phyloP scores from a whole-genome alignment of 2,329 filamentous ascomycete genomes.

The Tolypocladium sp. region DNA sequence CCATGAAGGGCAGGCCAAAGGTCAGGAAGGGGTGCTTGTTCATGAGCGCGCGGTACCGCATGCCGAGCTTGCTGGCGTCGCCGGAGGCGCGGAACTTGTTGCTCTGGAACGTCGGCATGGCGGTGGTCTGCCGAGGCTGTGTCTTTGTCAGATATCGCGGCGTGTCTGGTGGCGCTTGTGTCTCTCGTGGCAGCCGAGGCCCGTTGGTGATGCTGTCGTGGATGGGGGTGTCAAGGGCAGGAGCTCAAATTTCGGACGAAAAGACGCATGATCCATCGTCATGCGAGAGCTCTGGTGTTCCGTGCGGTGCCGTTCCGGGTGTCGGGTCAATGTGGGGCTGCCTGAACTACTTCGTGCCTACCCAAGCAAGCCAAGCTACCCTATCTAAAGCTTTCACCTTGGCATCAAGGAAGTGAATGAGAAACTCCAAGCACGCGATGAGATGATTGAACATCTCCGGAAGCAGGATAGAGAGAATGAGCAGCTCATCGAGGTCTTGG shows the following conservation, averaged over 20 bases:
- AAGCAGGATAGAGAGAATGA: no score
- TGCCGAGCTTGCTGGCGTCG: slow-evolving; percentile 59
- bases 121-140: neutral
- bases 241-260: neutral
- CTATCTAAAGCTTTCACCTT: no score
- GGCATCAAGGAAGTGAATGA: no score
- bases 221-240: neutral
- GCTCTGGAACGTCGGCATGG: slow-evolving; percentile 47
- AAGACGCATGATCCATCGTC: neutral
- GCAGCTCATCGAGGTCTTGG: no score
- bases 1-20: slow-evolving; percentile 89
- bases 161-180: neutral
- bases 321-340: neutral
- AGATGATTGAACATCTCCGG: no score
- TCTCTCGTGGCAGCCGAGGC: neutral
- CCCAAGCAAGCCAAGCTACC: no score
- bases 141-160: neutral
- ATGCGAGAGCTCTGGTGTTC: neutral
- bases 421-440: no score
- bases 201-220: neutral
- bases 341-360: no score
- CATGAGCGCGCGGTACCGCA: slow-evolving; percentile 67
- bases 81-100: slow-evolving; percentile 63
- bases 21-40: slow-evolving; percentile 77
- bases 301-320: neutral